A percentile compares a stretch with the other conserved stretches of the same genome.
Conservation (phyloP, 2,329 filamentous ascomycete genomes). For the Cytospora mali region DNA sequence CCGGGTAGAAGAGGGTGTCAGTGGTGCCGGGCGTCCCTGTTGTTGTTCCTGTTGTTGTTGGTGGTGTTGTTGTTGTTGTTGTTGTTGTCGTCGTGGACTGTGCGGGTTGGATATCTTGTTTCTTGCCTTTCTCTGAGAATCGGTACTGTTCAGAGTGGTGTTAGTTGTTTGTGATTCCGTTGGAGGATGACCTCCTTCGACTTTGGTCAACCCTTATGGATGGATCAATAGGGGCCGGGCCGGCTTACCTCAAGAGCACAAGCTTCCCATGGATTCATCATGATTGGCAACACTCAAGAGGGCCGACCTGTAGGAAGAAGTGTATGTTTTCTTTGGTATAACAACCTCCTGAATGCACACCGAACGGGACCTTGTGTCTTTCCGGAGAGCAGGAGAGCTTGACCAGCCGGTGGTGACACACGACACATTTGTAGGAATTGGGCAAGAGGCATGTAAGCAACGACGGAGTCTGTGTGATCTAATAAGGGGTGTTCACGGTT, state of each 20-base stretch:
- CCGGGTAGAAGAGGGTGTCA: constrained; percentile 57
- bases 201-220: too few relatives aligned
- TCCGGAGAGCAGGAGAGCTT: neutral
- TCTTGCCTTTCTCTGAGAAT: constrained; percentile 22
- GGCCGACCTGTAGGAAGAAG: neutral
- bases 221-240: neutral
- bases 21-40: constrained; percentile 26
- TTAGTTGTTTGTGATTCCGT: constrained; percentile 4
- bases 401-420: constrained; percentile 1
- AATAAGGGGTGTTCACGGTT: neutral
- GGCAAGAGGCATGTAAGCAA: too few relatives aligned
- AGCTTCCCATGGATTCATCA: constrained; percentile 41
- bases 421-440: neutral
- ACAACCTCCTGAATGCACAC: neutral
- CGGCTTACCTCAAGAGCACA: constrained; percentile 41
- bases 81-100: too few relatives aligned
- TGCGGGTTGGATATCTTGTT: constrained; percentile 23
- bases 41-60: too few relatives aligned
- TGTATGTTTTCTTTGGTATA: neutral
- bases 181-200: too few relatives aligned
- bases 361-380: neutral
- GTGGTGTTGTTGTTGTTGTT: too few relatives aligned
- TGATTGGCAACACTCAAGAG: constrained; percentile 9
- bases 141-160: constrained; percentile 17
- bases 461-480: neutral